Base-by-base conservation (phyloP, 139 green algal species). In the Coccomyxa sp. region DNA sequence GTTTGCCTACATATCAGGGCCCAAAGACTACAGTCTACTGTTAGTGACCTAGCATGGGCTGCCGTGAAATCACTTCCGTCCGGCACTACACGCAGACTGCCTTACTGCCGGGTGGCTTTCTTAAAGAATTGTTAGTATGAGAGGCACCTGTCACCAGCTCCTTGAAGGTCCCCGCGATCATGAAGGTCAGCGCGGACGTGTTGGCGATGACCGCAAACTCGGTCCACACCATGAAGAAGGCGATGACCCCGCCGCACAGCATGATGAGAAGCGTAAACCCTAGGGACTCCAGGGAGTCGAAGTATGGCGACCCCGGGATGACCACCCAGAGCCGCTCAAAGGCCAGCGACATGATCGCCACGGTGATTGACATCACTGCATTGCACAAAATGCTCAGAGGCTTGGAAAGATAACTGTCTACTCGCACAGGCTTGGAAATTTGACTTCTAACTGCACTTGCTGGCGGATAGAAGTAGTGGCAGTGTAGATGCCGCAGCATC, bases 131-230 rank as follows among this genome's bases (percentile, higher is more conserved):
- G n/a, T n/a, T 10, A 68, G 36, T n/a, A 29, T 39, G 55, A 29
- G 44, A 7, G 24, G n/a, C 8, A 90, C 84, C 70, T 44, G 90
- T 95, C 0, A 97, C 82, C 70, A 97, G 82, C 81, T 98, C 94
- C 82, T 98, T 98, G 75, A 93, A 91, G 1, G 91, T 96, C 16
- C 94, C 93, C 0, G 93, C 93, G 9, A 98, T 91, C 90, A 97
- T 97, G 87, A 98, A 97, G 0, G 94, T 97, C 10, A 98, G 87
- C 22, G 94, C 93, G 5, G 88, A 94, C 0, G 94, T 98, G 83
- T 95, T 88, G 34, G 87, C 83, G 69, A 91, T 97, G 71, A 98
- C 88, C 40, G 86, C 84, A 70, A 93, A 94, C 82, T 96, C 89
- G 0, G 84, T 79, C 79, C 88, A 87, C 29, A 81, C 94, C 92